Conservation (phyloP, 371 early-diverging fungal species). For the Rhizomucor pusillus region DNA sequence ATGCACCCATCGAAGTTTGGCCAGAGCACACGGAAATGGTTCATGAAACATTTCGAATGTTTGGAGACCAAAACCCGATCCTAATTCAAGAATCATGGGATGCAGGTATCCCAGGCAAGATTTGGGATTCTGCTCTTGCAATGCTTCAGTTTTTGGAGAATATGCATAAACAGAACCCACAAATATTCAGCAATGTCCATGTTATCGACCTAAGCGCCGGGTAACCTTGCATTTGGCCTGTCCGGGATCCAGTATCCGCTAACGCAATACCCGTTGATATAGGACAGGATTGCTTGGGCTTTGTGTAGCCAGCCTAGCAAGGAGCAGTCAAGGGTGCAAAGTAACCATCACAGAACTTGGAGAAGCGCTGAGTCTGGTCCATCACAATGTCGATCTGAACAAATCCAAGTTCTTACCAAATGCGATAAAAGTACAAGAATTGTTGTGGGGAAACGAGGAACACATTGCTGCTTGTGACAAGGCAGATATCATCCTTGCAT, state of each 20-base stretch:
- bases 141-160: slow-evolving; percentile 44
- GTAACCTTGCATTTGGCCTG: slow-evolving; percentile 16
- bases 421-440: slow-evolving; percentile 13
- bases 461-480: slow-evolving; percentile 24
- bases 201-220: slow-evolving; percentile 60
- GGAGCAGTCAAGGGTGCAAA: slow-evolving; percentile 12
- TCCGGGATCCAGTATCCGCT: too few species aligned
- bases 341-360: slow-evolving; percentile 54
- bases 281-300: slow-evolving; percentile 59
- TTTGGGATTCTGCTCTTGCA: slow-evolving; percentile 66
- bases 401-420: neutral
- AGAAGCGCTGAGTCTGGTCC: slow-evolving; percentile 48
- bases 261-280: slow-evolving; percentile 1
- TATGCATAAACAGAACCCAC: slow-evolving; percentile 15
- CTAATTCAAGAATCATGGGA: slow-evolving; percentile 58
- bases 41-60: slow-evolving; percentile 35
- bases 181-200: slow-evolving; percentile 36
- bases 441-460: slow-evolving; percentile 33
- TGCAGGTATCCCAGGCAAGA: slow-evolving; percentile 57
- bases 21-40: slow-evolving; percentile 25
- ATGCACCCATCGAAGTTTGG: slow-evolving; percentile 27
- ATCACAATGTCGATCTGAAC: slow-evolving; percentile 39
- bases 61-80: slow-evolving; percentile 20
- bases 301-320: slow-evolving; percentile 38
- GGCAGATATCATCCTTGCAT: slow-evolving; percentile 57